A percentile compares a stretch with the other conserved stretches of the same genome.
Conservation (phyloP, 192 early-diverging fungal species). For the Podochytrium sp. region DNA sequence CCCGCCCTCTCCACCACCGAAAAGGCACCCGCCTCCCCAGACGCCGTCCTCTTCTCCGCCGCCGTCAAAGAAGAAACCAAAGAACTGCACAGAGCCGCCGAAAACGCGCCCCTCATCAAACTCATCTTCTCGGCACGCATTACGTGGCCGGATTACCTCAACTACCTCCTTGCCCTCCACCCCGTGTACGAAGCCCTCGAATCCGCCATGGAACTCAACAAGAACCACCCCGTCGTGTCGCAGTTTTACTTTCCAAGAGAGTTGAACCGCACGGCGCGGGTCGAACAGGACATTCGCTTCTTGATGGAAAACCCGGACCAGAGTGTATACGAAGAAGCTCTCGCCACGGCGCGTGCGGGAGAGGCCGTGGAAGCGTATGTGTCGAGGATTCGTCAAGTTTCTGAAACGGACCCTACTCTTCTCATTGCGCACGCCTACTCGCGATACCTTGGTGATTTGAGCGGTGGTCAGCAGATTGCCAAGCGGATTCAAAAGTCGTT, state of each 20-base stretch:
- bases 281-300: constrained; percentile 54
- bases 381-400: constrained; percentile 47
- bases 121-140: constrained; percentile 59
- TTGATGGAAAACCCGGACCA: constrained; percentile 41
- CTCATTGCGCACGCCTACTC: constrained; percentile 60
- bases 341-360: constrained; percentile 16
- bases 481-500: constrained; percentile 54
- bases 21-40: no score
- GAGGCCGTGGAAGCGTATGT: constrained; percentile 58
- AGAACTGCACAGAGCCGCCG: constrained; percentile 53
- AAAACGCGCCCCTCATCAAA: constrained; percentile 56
- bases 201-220: constrained; percentile 47
- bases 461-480: constrained; percentile 58
- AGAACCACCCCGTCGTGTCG: constrained; percentile 50
- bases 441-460: constrained; percentile 62
- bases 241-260: constrained; percentile 59
- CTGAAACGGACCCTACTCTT: constrained; percentile 46
- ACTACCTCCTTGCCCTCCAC: constrained; percentile 55
- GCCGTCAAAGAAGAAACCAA: constrained; percentile 62
- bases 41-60: no score
- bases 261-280: constrained; percentile 42
- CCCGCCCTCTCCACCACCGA: no score
- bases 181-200: constrained; percentile 60
- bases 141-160: constrained; percentile 47
- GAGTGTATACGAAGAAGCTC: neutral